Evolutionary conservation across 768 basidiomycete genomes (phyloP).

Genomic region (Cyathus striatus): DNA sequence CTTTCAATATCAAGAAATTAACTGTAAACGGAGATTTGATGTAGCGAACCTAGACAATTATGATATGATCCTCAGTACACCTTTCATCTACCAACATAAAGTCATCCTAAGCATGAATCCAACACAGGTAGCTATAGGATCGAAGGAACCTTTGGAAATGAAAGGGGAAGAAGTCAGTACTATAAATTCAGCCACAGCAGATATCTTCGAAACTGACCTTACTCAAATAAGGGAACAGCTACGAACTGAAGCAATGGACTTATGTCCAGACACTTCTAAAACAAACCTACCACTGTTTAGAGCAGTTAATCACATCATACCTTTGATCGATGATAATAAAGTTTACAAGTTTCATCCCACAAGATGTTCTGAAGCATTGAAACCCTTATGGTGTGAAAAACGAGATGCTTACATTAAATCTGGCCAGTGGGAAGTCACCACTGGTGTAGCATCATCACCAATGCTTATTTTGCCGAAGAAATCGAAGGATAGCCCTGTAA

Average conservation of each 20-base stretch:
- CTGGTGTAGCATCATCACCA: not conserved
- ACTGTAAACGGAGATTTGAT: no score
- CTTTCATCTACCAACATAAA: no score
- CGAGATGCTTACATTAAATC: constrained; percentile 2
- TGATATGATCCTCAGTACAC: no score
- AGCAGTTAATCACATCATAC: constrained; percentile 7
- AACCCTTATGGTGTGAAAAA: constrained; percentile 8
- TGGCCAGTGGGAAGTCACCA: constrained; percentile 4
- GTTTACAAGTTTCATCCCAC: not conserved
- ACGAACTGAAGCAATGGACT: not conserved
- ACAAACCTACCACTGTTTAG: constrained; percentile 5
- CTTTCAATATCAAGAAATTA: no score
- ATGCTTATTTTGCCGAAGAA: not conserved
- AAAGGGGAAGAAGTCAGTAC: no score
- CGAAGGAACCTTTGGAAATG: no score
- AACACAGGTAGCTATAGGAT: no score
- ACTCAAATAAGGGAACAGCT: not conserved
- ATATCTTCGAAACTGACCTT: not conserved
- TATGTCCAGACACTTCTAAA: constrained; percentile 4
- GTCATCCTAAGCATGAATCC: no score
- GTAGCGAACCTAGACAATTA: no score
- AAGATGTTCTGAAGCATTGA: constrained; percentile 6
- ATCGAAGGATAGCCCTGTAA: not conserved
- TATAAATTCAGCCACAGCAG: no score
- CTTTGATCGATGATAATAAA: constrained; percentile 3